These are phyloP conservation scores for Moricandia arvensis DNA, from an alignment of 345 rosid genomes.

Conservation along the genomic window DNA sequence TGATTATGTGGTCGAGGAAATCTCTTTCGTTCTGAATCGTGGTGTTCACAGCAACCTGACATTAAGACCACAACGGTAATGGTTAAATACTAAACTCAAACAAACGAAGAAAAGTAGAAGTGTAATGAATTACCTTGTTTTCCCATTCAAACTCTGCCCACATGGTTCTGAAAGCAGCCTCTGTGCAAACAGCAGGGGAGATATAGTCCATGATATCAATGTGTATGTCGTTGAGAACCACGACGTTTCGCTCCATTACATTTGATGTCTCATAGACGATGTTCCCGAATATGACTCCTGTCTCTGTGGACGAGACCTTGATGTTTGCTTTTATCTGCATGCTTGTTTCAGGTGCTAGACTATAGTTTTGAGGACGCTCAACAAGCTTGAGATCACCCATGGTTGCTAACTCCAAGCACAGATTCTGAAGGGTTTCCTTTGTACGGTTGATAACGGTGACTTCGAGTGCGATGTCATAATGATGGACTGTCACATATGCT, in stretches of 20 bases:
- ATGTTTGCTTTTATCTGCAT: conserved; percentile 98
- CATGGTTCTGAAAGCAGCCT: conserved; percentile 90
- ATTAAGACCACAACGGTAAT: neutral
- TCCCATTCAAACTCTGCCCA: conserved; percentile 99
- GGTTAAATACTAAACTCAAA: neutral
- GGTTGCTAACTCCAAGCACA: conserved; percentile 95
- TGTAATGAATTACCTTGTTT: conserved; percentile 68
- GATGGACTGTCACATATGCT: conserved; percentile 96
- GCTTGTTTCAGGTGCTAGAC: conserved; percentile 90
- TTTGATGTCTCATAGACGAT: conserved; percentile 95
- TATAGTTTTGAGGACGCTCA: conserved; percentile 97
- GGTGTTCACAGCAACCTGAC: conserved; percentile 42
- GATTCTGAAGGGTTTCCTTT: conserved; percentile 93
- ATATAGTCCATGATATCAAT: conserved; percentile 99
- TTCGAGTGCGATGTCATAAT: conserved; percentile 95
- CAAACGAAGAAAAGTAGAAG: neutral
- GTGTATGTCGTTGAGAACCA: conserved; percentile 94
- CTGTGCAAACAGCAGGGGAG: conserved; percentile 90
- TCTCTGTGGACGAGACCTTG: conserved; percentile 98
- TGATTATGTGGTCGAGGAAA: conserved; percentile 39
- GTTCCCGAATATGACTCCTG: conserved; percentile 97
- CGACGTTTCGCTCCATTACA: conserved; percentile 84
- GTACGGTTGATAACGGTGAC: conserved; percentile 93
- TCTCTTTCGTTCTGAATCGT: conserved; percentile 37
- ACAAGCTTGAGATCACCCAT: conserved; percentile 99